Conservation (phyloP, 1,139 yeast species). For the Debaryomyces psychrophilus region DNA sequence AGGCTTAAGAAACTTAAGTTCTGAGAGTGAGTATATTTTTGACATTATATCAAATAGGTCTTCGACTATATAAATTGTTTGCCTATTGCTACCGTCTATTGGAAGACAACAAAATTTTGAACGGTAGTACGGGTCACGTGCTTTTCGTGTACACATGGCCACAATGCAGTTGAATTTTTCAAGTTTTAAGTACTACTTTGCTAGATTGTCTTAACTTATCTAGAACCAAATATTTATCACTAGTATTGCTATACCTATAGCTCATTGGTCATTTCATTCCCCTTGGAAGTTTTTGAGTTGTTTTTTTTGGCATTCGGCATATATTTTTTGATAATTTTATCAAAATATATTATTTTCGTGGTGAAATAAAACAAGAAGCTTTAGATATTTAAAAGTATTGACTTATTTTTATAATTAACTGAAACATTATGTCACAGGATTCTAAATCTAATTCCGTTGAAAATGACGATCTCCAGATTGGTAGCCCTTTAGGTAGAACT, state of each 20-base stretch:
- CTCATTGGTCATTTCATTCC: neutral
- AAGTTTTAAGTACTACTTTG: neutral
- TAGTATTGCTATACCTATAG: neutral
- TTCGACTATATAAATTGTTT: neutral
- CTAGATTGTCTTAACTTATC: neutral
- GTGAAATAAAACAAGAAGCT: neutral
- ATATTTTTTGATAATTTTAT: neutral
- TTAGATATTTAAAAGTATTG: neutral
- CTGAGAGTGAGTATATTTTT: slow-evolving; percentile 28
- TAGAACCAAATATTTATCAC: neutral
- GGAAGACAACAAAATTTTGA: neutral
- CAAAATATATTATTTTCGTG: neutral
- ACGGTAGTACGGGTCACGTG: neutral
- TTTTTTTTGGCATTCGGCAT: neutral
- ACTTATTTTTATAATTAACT: neutral
- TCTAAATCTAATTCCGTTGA: neutral
- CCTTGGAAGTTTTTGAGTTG: neutral
- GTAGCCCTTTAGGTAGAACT: slow-evolving; percentile 30
- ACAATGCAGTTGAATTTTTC: neutral
- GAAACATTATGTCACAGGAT: slow-evolving; percentile 2
- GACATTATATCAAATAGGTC: slow-evolving; percentile 14
- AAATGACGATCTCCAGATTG: neutral
- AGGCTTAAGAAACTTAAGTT: slow-evolving; percentile 49
- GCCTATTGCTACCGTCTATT: neutral
- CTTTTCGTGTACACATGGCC: neutral